phyloP scores from a whole-genome alignment of 1,139 yeast genomes.

The Pneumocystis jirovecii region DNA sequence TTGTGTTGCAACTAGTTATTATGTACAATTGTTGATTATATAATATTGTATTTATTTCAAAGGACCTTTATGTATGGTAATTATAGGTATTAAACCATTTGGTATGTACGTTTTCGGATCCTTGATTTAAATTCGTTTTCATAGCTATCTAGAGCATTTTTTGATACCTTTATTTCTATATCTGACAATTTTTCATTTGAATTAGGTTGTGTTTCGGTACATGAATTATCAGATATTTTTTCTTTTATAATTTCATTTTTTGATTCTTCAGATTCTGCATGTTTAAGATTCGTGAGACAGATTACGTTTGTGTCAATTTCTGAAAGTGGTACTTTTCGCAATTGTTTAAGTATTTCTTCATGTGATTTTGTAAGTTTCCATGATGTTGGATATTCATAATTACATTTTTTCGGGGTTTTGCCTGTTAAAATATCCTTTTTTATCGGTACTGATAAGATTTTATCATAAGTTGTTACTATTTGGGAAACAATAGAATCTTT shows the following conservation, averaged over 20 bases:
- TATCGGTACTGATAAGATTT: constrained; percentile 7
- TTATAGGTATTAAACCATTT: background rate
- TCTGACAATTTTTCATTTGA: background rate
- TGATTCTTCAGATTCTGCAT: background rate
- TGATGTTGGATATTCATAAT: constrained; percentile 7
- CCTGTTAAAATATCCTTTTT: constrained; percentile 13
- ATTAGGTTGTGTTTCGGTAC: background rate
- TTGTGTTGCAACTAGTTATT: background rate
- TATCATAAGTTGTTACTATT: constrained; percentile 6
- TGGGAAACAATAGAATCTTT: constrained; percentile 4
- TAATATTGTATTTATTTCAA: background rate
- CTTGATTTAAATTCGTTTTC: background rate
- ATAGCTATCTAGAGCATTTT: background rate
- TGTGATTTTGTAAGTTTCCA: constrained; percentile 10
- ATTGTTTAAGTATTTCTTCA: constrained; percentile 7
- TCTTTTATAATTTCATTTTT: background rate
- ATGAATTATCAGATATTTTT: background rate
- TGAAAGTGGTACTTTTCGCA: background rate
- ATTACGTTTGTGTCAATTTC: background rate
- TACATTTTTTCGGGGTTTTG: constrained; percentile 15
- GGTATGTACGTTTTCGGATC: background rate
- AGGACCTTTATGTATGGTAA: background rate
- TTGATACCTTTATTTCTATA: background rate
- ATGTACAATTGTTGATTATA: background rate
- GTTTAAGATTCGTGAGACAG: background rate